Evolutionary conservation across 2,329 filamentous ascomycete genomes (phyloP).

Genomic region (Didymella glomerata): DNA sequence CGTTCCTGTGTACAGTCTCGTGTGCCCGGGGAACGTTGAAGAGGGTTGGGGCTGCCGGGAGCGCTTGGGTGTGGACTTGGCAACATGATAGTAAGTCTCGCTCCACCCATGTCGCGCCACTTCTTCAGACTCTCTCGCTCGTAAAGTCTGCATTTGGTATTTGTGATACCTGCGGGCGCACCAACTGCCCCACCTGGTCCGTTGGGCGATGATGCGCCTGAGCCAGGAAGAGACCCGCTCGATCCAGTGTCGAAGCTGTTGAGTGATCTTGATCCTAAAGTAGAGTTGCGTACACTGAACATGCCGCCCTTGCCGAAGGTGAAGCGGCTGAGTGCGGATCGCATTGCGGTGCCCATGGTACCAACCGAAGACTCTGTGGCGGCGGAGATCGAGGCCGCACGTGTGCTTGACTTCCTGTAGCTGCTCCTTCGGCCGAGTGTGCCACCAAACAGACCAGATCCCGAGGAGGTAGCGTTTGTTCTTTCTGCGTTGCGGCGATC

Average conservation of each 20-base stretch:
- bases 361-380: conserved; percentile 79
- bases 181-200: conserved; percentile 35
- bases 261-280: conserved; percentile 67
- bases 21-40: conserved; percentile 48
- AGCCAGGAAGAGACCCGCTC: conserved; percentile 53
- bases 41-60: conserved; percentile 38
- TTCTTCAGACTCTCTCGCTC: conserved; percentile 75
- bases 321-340: conserved; percentile 75
- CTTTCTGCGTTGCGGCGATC: conserved; percentile 60
- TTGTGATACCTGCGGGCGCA: conserved; percentile 72
- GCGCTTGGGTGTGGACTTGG: conserved; percentile 66
- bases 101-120: conserved; percentile 92
- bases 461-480: conserved; percentile 40
- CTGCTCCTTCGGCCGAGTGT: conserved; percentile 63
- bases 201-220: conserved; percentile 46
- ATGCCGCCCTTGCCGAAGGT: conserved; percentile 71
- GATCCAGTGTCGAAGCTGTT: conserved; percentile 59
- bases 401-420: conserved; percentile 61
- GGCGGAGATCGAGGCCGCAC: conserved; percentile 65
- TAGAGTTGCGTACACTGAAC: conserved; percentile 86
- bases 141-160: conserved; percentile 87
- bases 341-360: conserved; percentile 79
- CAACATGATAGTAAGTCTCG: conserved; percentile 80
- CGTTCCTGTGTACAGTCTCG: conserved; percentile 71
- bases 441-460: conserved; percentile 60